Evolutionary conservation across 1,284 basidiomycete genomes (phyloP), one percentile per base, ranked within the genome.

Genomic region (Coriolopsis trogii): DNA sequence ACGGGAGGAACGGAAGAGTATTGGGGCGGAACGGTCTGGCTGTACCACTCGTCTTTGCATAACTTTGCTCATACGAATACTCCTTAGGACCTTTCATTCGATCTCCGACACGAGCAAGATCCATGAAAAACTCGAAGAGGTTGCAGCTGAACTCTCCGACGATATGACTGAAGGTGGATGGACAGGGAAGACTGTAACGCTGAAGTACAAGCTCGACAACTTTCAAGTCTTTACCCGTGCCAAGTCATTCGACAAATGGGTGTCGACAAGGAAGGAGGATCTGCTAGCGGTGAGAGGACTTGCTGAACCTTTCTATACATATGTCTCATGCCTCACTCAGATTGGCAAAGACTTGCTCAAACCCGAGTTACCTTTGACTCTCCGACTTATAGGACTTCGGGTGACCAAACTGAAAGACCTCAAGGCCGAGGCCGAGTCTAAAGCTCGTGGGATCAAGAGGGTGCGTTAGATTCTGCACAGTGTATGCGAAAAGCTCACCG

Each of bases 371-470:
- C 93, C 92, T 0, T 66, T 94, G 20, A 85, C 79, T 16, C 72
- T 95, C 20, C 79, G 93, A 34, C 75, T 96, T 4, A 86, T 96
- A 49, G 93, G 93, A 3, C 73, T 96, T 21, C 78, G 93, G 39
- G 76, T 94, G 20, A 93, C 91, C 2, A 93, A 90, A 55, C 72
- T 96, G 49, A 92, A 89, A 63, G 93, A 96, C 68, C 70, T 95
- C 23, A 75, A 76, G 54, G 77, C 74, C 13, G 64, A 75, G 41
- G 73, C 76, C 23, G 73, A 79, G 13, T 61, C 62, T 7, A 65
- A 66, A 15, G 72, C 69, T 40, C 77, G 79, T 20, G 77, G 80
- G 3, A 89, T 91, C 50, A 87, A 87, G 66, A 74, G 81, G 46
- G 89, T 88, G 63, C 51, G 80, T 55, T 7, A 12, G 6, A 18